Evolutionary conservation across 371 early-diverging fungal species (phyloP).

Genomic region (Mortierella sp.): DNA sequence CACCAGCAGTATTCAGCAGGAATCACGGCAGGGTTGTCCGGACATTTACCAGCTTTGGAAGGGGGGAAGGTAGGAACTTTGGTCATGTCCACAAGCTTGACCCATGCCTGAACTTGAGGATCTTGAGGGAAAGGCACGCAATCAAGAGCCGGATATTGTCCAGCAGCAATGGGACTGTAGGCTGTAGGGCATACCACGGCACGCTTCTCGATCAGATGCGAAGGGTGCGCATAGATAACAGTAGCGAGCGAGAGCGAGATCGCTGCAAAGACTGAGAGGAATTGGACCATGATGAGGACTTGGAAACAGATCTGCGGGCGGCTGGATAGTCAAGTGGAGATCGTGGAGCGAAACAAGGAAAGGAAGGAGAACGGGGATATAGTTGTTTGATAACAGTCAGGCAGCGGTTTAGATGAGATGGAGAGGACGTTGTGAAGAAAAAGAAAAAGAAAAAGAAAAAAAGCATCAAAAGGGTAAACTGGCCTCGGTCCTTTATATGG

Average conservation of each 20-base stretch:
- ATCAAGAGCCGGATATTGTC: neutral
- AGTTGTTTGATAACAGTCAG: too few relatives aligned
- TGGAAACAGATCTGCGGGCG: neutral
- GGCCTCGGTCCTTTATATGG: too few relatives aligned
- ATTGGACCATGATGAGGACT: neutral
- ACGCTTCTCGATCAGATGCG: constrained; percentile 10
- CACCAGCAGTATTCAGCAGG: constrained; percentile 30
- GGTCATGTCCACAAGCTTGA: constrained; percentile 5
- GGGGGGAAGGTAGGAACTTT: neutral
- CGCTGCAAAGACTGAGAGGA: neutral
- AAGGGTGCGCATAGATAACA: neutral
- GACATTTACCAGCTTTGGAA: neutral
- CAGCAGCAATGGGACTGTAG: constrained; percentile 1
- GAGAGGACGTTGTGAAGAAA: too few relatives aligned
- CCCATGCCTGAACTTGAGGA: constrained; percentile 12
- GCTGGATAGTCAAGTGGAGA: neutral
- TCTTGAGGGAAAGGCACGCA: constrained; percentile 2
- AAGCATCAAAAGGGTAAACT: neutral
- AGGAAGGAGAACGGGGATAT: neutral
- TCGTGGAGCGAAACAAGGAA: too few relatives aligned
- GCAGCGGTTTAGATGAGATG: too few relatives aligned
- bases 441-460: too few relatives aligned
- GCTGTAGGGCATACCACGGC: neutral
- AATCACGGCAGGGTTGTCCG: neutral
- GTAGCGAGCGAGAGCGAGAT: neutral